phyloP scores from a whole-genome alignment of 2,329 filamentous ascomycete genomes.

The Diaporthe nobilis region DNA sequence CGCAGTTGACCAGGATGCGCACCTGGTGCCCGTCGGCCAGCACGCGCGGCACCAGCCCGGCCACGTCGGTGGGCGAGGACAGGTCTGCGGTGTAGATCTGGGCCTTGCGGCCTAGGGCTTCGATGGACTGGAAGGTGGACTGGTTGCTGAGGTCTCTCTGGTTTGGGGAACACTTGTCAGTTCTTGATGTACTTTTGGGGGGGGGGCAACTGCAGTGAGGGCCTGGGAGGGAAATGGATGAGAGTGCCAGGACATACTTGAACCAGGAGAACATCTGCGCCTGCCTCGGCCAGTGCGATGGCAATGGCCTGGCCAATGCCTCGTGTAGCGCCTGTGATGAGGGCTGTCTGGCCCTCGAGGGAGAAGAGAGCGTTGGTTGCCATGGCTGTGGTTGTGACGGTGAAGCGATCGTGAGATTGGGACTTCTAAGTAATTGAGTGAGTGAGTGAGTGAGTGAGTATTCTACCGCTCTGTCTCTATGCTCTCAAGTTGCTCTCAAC shows the following conservation, averaged over 20 bases:
- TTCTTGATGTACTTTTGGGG: neutral
- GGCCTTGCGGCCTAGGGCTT: slow-evolving; percentile 75
- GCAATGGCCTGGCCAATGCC: slow-evolving; percentile 72
- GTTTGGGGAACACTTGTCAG: neutral
- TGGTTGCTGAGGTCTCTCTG: slow-evolving; percentile 53
- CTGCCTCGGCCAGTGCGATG: slow-evolving; percentile 70
- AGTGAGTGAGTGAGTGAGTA: slow-evolving; percentile 1
- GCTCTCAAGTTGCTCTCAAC: neutral
- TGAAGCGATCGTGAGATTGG: neutral
- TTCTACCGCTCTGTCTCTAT: neutral
- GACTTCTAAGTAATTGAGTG: neutral
- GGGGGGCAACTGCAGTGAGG: neutral
- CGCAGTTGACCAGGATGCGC: slow-evolving; percentile 87
- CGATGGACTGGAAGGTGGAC: slow-evolving; percentile 73
- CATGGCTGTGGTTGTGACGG: slow-evolving; percentile 50
- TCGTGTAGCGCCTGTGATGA: slow-evolving; percentile 70
- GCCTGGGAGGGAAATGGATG: neutral
- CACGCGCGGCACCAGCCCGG: slow-evolving; percentile 71
- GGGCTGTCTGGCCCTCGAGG: slow-evolving; percentile 68
- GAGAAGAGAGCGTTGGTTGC: slow-evolving; percentile 60
- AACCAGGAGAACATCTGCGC: slow-evolving; percentile 69
- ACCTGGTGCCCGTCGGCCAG: slow-evolving; percentile 76
- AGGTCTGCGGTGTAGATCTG: slow-evolving; percentile 80
- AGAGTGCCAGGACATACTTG: slow-evolving; percentile 55
- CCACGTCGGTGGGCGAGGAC: slow-evolving; percentile 70